Base-by-base conservation (phyloP, 345 rosid genomes). In the Eucalyptus urophylla region DNA sequence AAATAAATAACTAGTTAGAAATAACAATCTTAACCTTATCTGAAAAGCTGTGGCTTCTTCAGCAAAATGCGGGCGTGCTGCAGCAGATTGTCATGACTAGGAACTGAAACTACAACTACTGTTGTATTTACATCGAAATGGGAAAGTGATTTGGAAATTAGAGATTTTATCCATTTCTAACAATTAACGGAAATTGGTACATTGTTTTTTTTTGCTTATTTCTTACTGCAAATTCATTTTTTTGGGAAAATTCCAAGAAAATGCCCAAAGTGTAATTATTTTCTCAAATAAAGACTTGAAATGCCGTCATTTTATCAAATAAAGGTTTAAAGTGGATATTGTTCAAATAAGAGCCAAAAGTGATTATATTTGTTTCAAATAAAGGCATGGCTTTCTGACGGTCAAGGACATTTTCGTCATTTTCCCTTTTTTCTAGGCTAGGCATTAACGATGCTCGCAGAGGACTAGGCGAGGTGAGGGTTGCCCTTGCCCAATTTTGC, bases 361-460 rank as follows among this genome's bases (percentile, higher is more conserved):
- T 51, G 22, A 17, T 17, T 17, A 51, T 51, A 51, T 51, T 50
- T 51, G 9, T 51, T 51, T 51, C 22, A 51, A 51, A 17, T 51
- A 51, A 51, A 51, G 4, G 54, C 1, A 0, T 17, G 0, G 0
- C 54, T 17, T 51, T 51, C 0, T 3, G 0, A 50, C 0, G 0
- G 3, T 14, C 17, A 50, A 15, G 7, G 53, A 17, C 22, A 17
- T 1, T 51, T 17, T 51, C 0, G 4, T 17, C 22, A 51, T 51
- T 50, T 3, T 15, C 6, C 8, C 21, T 3, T 16, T 50, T 49
- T 17, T 51, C 54, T 17, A 3, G 22, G 54, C 1, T 0, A 17
- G 3, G 19, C 53, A 16, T 0, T 1, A 21, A 4, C 1, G 9
- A 51, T 51, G 22, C 54, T 1, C 4, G 0, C 1, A 51, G 1